Percentiles rank a stretch among this genome's conserved stretches.
These are phyloP conservation scores for Apiospora rasikravindrae DNA, from an alignment of 2,329 filamentous ascomycete genomes.

Conservation along the genomic window DNA sequence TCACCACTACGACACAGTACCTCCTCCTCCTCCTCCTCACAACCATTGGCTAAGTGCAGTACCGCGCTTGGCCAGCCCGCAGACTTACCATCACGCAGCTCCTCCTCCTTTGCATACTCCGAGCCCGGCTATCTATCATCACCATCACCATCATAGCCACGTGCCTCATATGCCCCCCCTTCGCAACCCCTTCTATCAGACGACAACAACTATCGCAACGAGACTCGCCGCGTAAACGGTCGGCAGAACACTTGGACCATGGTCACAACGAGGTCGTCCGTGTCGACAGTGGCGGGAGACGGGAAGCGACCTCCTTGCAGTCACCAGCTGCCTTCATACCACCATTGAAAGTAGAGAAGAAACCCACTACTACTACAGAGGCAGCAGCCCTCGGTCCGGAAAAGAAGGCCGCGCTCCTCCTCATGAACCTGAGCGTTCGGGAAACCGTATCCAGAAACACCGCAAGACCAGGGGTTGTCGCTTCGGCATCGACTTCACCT, in stretches of 20 bases:
- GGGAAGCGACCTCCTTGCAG: not conserved
- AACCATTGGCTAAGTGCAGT: conserved; percentile 52
- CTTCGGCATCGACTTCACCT: conserved; percentile 31
- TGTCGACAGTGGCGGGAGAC: conserved; percentile 6
- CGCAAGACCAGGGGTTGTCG: conserved; percentile 22
- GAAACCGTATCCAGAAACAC: conserved; percentile 33
- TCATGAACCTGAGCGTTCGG: conserved; percentile 53
- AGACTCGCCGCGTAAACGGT: conserved; percentile 33
- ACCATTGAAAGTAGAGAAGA: conserved; percentile 1
- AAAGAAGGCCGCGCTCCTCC: conserved; percentile 52
- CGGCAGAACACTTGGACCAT: conserved; percentile 36
- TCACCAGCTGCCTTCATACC: not conserved
- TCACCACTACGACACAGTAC: conserved; percentile 24
- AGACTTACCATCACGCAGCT: conserved; percentile 8
- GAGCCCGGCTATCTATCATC: conserved; percentile 14
- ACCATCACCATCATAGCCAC: conserved; percentile 17
- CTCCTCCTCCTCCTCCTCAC: conserved; percentile 29
- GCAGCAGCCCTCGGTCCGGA: conserved; percentile 37
- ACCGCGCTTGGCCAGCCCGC: conserved; percentile 42
- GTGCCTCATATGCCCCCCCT: not conserved
- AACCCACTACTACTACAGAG: not conserved
- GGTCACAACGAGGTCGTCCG: conserved; percentile 31
- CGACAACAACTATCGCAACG: conserved; percentile 23
- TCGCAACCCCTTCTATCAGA: conserved; percentile 16
- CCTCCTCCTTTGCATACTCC: not conserved